phyloP scores from a whole-genome alignment of 345 rosid species.

The Rhodomyrtus tomentosa region DNA sequence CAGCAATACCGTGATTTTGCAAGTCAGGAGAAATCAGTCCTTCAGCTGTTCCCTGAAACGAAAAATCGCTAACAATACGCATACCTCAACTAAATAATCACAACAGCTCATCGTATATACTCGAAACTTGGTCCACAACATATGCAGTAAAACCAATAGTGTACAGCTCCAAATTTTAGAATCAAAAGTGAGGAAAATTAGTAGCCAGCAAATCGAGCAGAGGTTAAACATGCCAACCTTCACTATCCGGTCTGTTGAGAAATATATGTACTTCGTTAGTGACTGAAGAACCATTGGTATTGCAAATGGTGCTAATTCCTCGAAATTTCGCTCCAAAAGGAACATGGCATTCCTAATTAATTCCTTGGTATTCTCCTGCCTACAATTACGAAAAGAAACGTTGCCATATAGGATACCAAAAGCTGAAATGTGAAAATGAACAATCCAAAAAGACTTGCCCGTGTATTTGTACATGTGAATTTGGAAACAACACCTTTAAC shows the following conservation, averaged over 20 bases:
- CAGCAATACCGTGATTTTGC: constrained; percentile 14
- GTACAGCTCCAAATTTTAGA: background rate
- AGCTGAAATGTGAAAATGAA: background rate
- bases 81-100: background rate
- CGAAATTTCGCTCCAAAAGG: background rate
- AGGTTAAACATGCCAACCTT: constrained; percentile 16
- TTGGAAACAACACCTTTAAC: constrained; percentile 36
- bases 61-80: background rate
- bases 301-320: constrained; percentile 22
- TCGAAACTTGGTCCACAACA: background rate
- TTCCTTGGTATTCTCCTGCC: constrained; percentile 26
- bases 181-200: background rate
- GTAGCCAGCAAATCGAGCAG: background rate
- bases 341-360: background rate
- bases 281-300: constrained; percentile 13
- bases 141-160: background rate
- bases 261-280: constrained; percentile 18
- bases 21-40: constrained; percentile 20
- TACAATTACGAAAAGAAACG: background rate
- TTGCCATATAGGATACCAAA: background rate
- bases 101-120: background rate
- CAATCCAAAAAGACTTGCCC: constrained; percentile 9
- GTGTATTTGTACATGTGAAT: constrained; percentile 25
- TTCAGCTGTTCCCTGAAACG: constrained; percentile 26
- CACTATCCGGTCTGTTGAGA: constrained; percentile 18